Evolutionary conservation across 345 rosid genomes (phyloP).

Genomic region (Sisymbrium irio): DNA sequence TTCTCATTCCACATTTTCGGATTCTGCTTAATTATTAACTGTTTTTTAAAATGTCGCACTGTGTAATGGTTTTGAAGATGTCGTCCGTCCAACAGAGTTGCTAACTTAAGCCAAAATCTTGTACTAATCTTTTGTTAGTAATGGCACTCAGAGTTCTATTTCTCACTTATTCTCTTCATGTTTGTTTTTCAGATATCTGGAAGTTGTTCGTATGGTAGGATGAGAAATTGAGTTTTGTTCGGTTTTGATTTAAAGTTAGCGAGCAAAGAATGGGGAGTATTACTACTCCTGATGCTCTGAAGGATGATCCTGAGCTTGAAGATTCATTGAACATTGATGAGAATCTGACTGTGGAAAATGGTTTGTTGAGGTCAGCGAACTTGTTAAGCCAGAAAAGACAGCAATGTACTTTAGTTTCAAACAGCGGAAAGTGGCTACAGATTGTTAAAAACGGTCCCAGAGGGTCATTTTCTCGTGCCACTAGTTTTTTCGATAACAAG

Average conservation of each 20-base stretch:
- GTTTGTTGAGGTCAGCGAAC: slow-evolving; percentile 30
- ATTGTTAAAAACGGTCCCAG: slow-evolving; percentile 45
- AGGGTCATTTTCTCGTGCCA: slow-evolving; percentile 45
- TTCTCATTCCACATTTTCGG: not conserved
- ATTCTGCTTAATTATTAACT: not conserved
- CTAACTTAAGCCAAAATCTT: not conserved
- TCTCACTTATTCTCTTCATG: not conserved
- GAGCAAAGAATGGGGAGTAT: slow-evolving; percentile 49
- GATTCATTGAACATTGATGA: slow-evolving; percentile 38
- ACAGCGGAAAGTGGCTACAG: slow-evolving; percentile 48
- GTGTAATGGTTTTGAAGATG: not conserved
- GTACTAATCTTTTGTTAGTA: not conserved
- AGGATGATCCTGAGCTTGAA: slow-evolving; percentile 43
- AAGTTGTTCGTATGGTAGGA: not conserved
- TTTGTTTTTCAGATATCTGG: slow-evolving; percentile 22
- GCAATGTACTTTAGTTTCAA: slow-evolving; percentile 40
- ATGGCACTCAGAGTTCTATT: not conserved
- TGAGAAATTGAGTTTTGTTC: slow-evolving; percentile 25
- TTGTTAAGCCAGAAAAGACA: slow-evolving; percentile 44
- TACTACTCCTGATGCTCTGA: slow-evolving; percentile 34
- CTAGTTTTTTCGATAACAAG: slow-evolving; percentile 46
- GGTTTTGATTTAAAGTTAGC: not conserved
- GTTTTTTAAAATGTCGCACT: not conserved
- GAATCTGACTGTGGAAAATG: slow-evolving; percentile 24
- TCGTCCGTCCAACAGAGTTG: not conserved